Conservation (phyloP, 352 stramenopile species). For the Globisporangium ultimum region DNA sequence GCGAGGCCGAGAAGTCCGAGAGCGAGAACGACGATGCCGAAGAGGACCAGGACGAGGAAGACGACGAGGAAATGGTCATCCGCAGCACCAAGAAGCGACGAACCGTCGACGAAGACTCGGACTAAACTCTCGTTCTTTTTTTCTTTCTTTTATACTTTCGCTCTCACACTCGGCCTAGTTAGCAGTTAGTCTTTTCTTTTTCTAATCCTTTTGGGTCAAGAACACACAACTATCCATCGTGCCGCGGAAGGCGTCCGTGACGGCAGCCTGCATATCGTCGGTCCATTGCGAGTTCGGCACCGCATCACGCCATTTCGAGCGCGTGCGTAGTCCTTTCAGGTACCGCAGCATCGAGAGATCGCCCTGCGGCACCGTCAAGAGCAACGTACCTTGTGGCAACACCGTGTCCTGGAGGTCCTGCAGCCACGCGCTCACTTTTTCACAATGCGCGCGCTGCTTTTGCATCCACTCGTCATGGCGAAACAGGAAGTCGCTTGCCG, state of each 20-base stretch:
- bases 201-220: conserved; percentile 51
- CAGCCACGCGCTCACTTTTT: conserved; percentile 48
- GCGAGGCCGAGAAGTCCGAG: conserved; percentile 61
- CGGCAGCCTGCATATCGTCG: conserved; percentile 54
- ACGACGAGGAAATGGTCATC: conserved; percentile 72
- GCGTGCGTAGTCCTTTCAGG: conserved; percentile 68
- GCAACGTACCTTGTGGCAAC: conserved; percentile 45
- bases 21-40: conserved; percentile 63
- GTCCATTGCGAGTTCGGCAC: conserved; percentile 29
- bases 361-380: conserved; percentile 69
- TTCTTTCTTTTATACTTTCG: background rate
- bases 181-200: background rate
- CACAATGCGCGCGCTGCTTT: conserved; percentile 45
- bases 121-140: conserved; percentile 28
- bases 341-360: conserved; percentile 70
- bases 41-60: conserved; percentile 72
- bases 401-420: conserved; percentile 32
- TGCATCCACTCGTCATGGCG: conserved; percentile 69
- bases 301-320: conserved; percentile 72
- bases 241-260: conserved; percentile 65
- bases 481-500: conserved; percentile 56
- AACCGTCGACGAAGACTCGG: conserved; percentile 82
- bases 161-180: background rate
- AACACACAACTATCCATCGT: conserved; percentile 77
- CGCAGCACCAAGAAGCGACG: conserved; percentile 74